Evolutionary conservation across 108 stramenopile genomes (phyloP).

Genomic region (Nannochloropsis gaditana): DNA sequence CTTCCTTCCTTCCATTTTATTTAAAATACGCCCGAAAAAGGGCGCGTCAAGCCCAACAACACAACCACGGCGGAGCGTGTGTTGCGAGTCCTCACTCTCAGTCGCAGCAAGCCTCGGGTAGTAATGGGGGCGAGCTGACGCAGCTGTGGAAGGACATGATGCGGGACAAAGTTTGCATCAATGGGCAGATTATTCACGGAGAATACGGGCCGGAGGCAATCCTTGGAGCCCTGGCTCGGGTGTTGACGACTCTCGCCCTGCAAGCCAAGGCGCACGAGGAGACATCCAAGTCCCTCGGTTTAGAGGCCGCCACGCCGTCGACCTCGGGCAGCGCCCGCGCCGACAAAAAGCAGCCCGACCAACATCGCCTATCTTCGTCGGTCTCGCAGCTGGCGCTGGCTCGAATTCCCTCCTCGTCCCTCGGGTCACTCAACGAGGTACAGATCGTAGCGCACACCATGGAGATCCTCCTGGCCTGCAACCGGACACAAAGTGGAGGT

Average conservation of each 20-base stretch:
- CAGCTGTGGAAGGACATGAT: conserved; percentile 18
- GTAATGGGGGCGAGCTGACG: not conserved
- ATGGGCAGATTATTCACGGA: conserved; percentile 6
- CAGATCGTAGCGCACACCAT: conserved; percentile 1
- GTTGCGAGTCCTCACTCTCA: not conserved
- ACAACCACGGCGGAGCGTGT: not conserved
- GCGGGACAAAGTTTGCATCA: conserved; percentile 18
- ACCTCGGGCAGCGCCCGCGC: not conserved
- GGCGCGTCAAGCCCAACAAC: not conserved
- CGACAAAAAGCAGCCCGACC: not conserved
- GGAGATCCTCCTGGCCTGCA: conserved; percentile 22
- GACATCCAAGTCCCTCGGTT: not conserved
- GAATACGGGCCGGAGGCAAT: not conserved
- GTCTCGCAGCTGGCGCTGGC: not conserved
- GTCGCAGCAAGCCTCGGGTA: not conserved
- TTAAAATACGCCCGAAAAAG: not conserved
- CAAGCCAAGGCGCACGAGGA: not conserved
- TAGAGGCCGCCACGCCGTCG: not conserved
- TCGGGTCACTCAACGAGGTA: not conserved
- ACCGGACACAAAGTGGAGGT: conserved; percentile 21
- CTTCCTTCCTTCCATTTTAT: not conserved
- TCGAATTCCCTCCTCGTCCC: not conserved
- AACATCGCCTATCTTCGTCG: not conserved
- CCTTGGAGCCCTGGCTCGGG: not conserved
- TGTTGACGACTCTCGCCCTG: not conserved